Evolutionary conservation across 345 rosid genomes (phyloP), one percentile per base, ranked within the genome.

Genomic region (Schrenkiella parvula): DNA sequence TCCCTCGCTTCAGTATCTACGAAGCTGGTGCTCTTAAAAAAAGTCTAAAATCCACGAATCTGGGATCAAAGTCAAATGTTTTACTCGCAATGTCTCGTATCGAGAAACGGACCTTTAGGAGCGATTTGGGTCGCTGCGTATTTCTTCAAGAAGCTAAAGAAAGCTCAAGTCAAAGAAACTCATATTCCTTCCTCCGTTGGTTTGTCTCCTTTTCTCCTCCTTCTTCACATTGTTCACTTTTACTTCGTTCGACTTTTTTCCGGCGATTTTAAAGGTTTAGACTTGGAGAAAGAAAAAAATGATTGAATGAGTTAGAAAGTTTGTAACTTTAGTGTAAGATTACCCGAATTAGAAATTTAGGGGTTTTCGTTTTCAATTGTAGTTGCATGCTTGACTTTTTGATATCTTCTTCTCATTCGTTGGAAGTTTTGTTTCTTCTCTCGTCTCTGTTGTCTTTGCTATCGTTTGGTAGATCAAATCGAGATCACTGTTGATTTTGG

Each of bases 91-190:
- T 66, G 80, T 64, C 82, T 86, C 47, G 80, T 85, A 13, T 84
- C 91, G 0, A 76, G 80, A 25, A 88, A 84, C 58, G 95, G 97
- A 37, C 85, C 97, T 44, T 66, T 88, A 39, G 84, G 90, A 18
- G 77, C 89, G 32, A 77, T 91, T 21, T 89, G 96, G 96, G 84
- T 89, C 18, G 97, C 98, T 32, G 98, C 95, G 13, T 89, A 88
- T 80, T 88, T 67, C 87, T 81, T 70, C 80, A 91, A 86, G 26
- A 87, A 85, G 68, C 97, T 93, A 8, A 89, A 86, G 79, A 93
- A 80, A 62, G 61, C 85, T 51, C 93, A 89, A 79, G 85, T 91
- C 78, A 71, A 76, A 72, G 80, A 79, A 39, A 87, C 93, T 46
- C 85, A 87, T 62, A 86, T 93, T 76, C 63, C 95, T 60, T 74